Percentiles rank a stretch among this genome's conserved stretches.
Conservation (phyloP, 1,284 basidiomycete species). For the Microbotryum lychnidis-dioicae region DNA sequence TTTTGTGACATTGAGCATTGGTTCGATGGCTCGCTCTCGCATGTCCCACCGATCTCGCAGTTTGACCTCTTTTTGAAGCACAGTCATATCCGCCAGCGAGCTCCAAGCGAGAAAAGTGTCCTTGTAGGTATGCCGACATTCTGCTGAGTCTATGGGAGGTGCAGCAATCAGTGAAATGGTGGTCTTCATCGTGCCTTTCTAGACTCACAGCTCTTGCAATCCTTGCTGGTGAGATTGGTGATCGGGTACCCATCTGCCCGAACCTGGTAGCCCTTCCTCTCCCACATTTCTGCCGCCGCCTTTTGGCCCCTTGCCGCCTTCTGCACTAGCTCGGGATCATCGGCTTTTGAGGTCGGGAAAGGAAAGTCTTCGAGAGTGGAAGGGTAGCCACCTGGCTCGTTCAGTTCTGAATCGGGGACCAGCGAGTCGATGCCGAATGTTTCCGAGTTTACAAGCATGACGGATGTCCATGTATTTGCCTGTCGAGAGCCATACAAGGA, state of each 20-base stretch:
- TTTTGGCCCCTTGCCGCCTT: background rate
- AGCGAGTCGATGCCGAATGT: slow-evolving; percentile 14
- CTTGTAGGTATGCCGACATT: slow-evolving; percentile 25
- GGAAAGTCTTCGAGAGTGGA: slow-evolving; percentile 6
- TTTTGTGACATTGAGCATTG: background rate
- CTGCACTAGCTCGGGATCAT: background rate
- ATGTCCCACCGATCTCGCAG: slow-evolving; percentile 28
- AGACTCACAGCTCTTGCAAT: slow-evolving; percentile 17
- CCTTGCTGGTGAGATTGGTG: slow-evolving; percentile 6
- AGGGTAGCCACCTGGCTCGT: background rate
- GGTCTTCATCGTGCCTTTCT: background rate
- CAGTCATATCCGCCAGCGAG: slow-evolving; percentile 19
- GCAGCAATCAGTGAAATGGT: background rate
- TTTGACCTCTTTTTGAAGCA: slow-evolving; percentile 1
- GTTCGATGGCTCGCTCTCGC: slow-evolving; percentile 18
- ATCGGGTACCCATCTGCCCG: slow-evolving; percentile 24
- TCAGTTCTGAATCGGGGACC: slow-evolving; percentile 4
- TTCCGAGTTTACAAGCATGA: slow-evolving; percentile 12
- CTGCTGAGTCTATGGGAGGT: slow-evolving; percentile 3
- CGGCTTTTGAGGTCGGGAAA: slow-evolving; percentile 7
- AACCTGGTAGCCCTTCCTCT: slow-evolving; percentile 11
- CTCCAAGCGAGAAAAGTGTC: slow-evolving; percentile 32
- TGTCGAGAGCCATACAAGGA: too few species aligned
- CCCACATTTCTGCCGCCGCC: background rate
- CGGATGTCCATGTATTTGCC: slow-evolving; percentile 9